phyloP scores from a whole-genome alignment of 371 early-diverging fungal species.

The Apophysomyces elegans region DNA sequence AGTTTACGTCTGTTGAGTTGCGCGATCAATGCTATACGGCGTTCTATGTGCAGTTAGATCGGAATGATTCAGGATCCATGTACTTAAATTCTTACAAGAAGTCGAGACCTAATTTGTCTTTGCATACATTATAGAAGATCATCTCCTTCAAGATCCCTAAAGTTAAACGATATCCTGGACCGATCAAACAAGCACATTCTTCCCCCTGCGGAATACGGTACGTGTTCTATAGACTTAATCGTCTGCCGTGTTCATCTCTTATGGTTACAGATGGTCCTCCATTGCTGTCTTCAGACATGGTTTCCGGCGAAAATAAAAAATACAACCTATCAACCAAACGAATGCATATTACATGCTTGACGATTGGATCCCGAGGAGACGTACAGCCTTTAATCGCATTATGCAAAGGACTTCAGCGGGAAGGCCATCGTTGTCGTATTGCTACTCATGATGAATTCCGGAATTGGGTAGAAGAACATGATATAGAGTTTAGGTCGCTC shows the following conservation, averaged over 20 bases:
- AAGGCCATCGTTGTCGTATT: slow-evolving; percentile 78
- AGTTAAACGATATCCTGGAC: slow-evolving; percentile 27
- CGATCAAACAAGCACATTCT: slow-evolving; percentile 32
- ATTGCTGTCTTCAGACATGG: slow-evolving; percentile 8
- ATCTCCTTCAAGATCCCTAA: slow-evolving; percentile 11
- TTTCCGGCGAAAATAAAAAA: not conserved
- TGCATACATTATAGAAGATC: not conserved
- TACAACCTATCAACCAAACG: slow-evolving; percentile 38
- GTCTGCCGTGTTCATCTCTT: not conserved
- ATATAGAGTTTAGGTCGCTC: slow-evolving; percentile 74
- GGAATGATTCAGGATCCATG: not conserved
- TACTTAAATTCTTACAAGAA: not conserved
- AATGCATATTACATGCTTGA: slow-evolving; percentile 78
- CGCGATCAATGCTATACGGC: slow-evolving; percentile 35
- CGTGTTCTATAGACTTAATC: not conserved
- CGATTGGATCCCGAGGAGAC: slow-evolving; percentile 88
- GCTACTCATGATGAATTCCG: slow-evolving; percentile 80
- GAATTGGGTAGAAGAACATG: slow-evolving; percentile 77
- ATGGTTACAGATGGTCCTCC: slow-evolving; percentile 24
- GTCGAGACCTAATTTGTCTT: not conserved
- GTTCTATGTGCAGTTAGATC: slow-evolving; percentile 17
- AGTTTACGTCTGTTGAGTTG: slow-evolving; percentile 37
- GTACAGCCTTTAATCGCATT: slow-evolving; percentile 88
- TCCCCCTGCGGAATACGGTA: slow-evolving; percentile 41
- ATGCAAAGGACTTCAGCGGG: slow-evolving; percentile 72